A percentile compares a stretch with the other conserved stretches of the same genome.
Evolutionary conservation across 1,139 yeast genomes (phyloP).

Genomic region (Nematodospora anomalae): DNA sequence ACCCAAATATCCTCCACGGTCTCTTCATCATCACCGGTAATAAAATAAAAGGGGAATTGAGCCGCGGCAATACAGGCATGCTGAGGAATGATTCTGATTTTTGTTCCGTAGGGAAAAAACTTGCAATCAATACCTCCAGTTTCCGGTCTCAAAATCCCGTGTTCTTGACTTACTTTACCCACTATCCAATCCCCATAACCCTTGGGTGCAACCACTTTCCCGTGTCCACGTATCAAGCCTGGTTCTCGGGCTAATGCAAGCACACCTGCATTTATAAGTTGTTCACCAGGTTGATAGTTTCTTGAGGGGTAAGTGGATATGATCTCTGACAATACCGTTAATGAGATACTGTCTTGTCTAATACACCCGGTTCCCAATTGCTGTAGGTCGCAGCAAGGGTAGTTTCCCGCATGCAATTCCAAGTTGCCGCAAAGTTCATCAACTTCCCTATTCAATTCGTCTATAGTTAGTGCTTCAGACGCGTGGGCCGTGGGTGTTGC

Average conservation of each 20-base stretch:
- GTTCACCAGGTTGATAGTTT: slow-evolving; percentile 52
- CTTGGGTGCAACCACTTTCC: slow-evolving; percentile 36
- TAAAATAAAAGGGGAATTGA: slow-evolving; percentile 57
- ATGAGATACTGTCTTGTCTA: slow-evolving; percentile 47
- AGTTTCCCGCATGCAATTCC: slow-evolving; percentile 81
- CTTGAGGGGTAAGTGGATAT: slow-evolving; percentile 58
- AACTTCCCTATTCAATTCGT: slow-evolving; percentile 21
- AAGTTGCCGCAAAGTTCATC: slow-evolving; percentile 45
- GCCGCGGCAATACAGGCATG: slow-evolving; percentile 77
- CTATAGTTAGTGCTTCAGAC: slow-evolving; percentile 31
- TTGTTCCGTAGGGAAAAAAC: slow-evolving; percentile 54
- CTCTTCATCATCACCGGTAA: slow-evolving; percentile 47
- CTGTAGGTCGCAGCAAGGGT: slow-evolving; percentile 71
- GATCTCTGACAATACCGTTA: slow-evolving; percentile 62
- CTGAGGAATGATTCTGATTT: slow-evolving; percentile 62
- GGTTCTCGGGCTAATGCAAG: slow-evolving; percentile 67
- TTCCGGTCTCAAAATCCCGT: slow-evolving; percentile 52
- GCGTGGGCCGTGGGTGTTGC: slow-evolving; percentile 84
- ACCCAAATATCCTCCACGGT: slow-evolving; percentile 66
- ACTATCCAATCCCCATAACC: slow-evolving; percentile 52
- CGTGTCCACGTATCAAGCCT: slow-evolving; percentile 53
- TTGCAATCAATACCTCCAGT: slow-evolving; percentile 23
- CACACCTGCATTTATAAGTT: slow-evolving; percentile 71
- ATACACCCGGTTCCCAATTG: slow-evolving; percentile 70
- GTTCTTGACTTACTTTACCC: slow-evolving; percentile 64